Base-by-base conservation (phyloP, 768 basidiomycete species). In the Pulveroboletus ravenelii region DNA sequence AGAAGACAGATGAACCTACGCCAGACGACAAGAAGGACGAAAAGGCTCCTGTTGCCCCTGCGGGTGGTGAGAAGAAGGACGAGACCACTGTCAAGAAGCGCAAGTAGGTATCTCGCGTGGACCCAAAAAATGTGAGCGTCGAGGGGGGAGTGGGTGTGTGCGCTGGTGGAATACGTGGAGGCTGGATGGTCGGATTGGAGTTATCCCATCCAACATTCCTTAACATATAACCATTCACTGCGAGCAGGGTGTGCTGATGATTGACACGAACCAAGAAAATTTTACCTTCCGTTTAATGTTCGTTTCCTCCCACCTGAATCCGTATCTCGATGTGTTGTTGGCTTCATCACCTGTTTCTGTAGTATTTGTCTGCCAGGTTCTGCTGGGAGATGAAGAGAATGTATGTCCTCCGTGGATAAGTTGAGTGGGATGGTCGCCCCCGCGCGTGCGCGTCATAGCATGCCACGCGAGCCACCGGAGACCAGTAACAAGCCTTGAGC, bases 21-120 rank as follows among this genome's bases (percentile, higher is more conserved):
- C 70, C 79, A 4, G 82, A 84, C 55, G 81, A 81, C 72, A 80
- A 85, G 77, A 81, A 84, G 72, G 71, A 74, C 20, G 80, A 85
- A 35, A 70, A 74, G 38, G 77, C 81, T 3, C 83, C 88, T 48
- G 82, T 85, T 53, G 84, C 87, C 6, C 73, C 85, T 50, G 85
- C 87, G 27, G 84, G 85, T 58, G 85, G 78, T 34, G 80, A 82
- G 54, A 85, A 89, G 78, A 82, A 84, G 73, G 80, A 82, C 10
- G 85, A 88, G 54, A 74, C 73, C 48, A 55, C 68, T 38, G 67
- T 82, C 54, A 92, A 88, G 79, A 92, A 89, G 77, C 85, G 89
- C 63, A 80, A 81, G 72, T 80, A 79, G 68, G 63, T 9, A 37
- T 27, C 5, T 39, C 17, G 17, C 20, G 8, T 23, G 18, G 29